Evolutionary conservation across 2,329 filamentous ascomycete species (phyloP).

Genomic region (Lachnellula suecica): DNA sequence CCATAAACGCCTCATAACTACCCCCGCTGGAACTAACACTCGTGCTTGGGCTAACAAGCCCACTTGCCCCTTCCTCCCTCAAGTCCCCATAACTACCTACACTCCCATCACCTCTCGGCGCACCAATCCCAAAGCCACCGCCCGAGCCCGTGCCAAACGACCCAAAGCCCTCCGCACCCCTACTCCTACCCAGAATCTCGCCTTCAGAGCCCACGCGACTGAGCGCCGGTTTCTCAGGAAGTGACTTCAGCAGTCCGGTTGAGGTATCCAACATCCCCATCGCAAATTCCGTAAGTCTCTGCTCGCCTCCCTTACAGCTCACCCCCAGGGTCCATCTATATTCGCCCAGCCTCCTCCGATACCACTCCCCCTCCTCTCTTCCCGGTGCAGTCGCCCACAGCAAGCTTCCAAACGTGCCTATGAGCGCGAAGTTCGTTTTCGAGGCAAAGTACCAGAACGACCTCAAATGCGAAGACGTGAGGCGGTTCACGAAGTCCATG

Average conservation of each 20-base stretch:
- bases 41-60: constrained; percentile 33
- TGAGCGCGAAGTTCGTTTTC: constrained; percentile 89
- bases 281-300: constrained; percentile 65
- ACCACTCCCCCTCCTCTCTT: constrained; percentile 89
- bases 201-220: constrained; percentile 45
- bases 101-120: constrained; percentile 25
- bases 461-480: constrained; percentile 82
- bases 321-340: constrained; percentile 94
- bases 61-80: constrained; percentile 21
- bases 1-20: constrained; percentile 19
- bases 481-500: constrained; percentile 95
- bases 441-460: constrained; percentile 91
- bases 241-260: constrained; percentile 64
- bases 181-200: constrained; percentile 21
- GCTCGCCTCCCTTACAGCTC: constrained; percentile 61
- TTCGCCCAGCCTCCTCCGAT: constrained; percentile 78
- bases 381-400: constrained; percentile 88
- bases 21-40: constrained; percentile 30
- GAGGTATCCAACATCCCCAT: constrained; percentile 76
- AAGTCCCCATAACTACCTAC: constrained; percentile 22
- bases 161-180: constrained; percentile 21
- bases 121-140: constrained; percentile 25
- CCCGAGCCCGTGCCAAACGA: constrained; percentile 14
- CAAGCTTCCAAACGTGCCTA: constrained; percentile 88
- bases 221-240: constrained; percentile 70